Evolutionary conservation across 768 basidiomycete species (phyloP).

Genomic region (Termitomyces sp.): DNA sequence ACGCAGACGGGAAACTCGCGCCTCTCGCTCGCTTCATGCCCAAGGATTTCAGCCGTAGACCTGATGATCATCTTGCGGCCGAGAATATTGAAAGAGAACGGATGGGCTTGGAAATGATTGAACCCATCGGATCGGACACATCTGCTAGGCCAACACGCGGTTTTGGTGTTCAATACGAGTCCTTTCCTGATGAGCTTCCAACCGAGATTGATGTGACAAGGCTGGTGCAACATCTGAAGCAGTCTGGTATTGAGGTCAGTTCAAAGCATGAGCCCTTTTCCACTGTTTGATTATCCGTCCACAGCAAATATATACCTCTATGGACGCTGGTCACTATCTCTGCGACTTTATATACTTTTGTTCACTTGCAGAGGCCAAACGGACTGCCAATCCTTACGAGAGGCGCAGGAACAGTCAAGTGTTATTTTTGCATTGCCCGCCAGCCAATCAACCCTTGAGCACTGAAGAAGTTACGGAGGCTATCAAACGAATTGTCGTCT

Average conservation of each 20-base stretch:
- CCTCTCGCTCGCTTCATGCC: constrained; percentile 41
- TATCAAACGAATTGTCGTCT: constrained; percentile 56
- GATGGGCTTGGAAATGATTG: constrained; percentile 36
- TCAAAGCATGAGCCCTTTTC: background rate
- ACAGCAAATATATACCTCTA: constrained; percentile 67
- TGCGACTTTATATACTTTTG: constrained; percentile 79
- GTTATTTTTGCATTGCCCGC: constrained; percentile 71
- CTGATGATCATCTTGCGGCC: constrained; percentile 29
- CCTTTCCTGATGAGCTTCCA: constrained; percentile 50
- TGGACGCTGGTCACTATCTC: constrained; percentile 74
- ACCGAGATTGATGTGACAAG: constrained; percentile 61
- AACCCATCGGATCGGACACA: constrained; percentile 28
- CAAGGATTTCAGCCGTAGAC: constrained; percentile 38
- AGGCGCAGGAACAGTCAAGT: constrained; percentile 46
- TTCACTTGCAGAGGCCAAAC: constrained; percentile 66
- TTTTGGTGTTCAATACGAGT: constrained; percentile 49
- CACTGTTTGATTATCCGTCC: constrained; percentile 5
- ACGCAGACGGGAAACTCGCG: constrained; percentile 55
- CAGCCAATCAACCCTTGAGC: constrained; percentile 57
- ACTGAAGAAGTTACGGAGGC: constrained; percentile 68
- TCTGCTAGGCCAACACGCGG: constrained; percentile 36
- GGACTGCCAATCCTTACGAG: constrained; percentile 40
- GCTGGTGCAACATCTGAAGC: constrained; percentile 52
- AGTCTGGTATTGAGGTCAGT: constrained; percentile 46
- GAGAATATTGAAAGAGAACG: constrained; percentile 35